phyloP scores from a whole-genome alignment of 805 yeast genomes.

The Maudiozyma bulderi region DNA sequence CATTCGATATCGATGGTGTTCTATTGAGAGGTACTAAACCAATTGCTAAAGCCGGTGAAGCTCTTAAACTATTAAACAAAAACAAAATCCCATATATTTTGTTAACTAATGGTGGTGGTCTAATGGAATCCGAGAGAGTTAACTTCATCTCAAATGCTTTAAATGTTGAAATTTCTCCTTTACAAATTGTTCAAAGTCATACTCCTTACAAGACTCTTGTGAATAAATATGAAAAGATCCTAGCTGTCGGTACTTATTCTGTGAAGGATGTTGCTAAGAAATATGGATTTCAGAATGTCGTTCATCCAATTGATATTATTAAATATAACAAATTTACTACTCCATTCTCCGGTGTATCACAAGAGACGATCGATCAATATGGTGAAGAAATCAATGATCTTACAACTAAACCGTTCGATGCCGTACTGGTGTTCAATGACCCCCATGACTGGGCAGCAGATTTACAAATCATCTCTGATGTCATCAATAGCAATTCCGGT shows the following conservation, averaged over 20 bases:
- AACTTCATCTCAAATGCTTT: conserved; percentile 40
- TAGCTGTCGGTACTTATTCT: conserved; percentile 68
- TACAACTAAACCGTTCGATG: conserved; percentile 46
- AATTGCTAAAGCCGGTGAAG: conserved; percentile 53
- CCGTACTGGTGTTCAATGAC: conserved; percentile 76
- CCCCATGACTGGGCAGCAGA: conserved; percentile 86
- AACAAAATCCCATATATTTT: conserved; percentile 66
- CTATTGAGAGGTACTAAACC: conserved; percentile 63
- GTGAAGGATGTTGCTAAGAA: conserved; percentile 63
- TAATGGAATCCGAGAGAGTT: conserved; percentile 52
- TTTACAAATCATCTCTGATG: conserved; percentile 63
- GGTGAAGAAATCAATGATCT: conserved; percentile 25
- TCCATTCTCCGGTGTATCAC: conserved; percentile 72
- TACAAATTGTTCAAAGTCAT: conserved; percentile 76
- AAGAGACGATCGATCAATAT: conserved; percentile 34
- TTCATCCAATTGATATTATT: conserved; percentile 65
- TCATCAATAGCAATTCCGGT: conserved; percentile 57
- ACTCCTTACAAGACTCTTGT: conserved; percentile 68
- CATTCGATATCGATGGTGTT: conserved; percentile 71
- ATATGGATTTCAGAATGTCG: conserved; percentile 72
- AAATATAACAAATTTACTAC: conserved; percentile 47
- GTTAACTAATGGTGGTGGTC: conserved; percentile 88
- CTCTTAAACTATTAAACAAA: conserved; percentile 44
- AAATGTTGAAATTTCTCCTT: conserved; percentile 36
- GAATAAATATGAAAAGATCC: conserved; percentile 46